Evolutionary conservation across 768 basidiomycete species (phyloP).

Genomic region (Gymnopilus junonius): DNA sequence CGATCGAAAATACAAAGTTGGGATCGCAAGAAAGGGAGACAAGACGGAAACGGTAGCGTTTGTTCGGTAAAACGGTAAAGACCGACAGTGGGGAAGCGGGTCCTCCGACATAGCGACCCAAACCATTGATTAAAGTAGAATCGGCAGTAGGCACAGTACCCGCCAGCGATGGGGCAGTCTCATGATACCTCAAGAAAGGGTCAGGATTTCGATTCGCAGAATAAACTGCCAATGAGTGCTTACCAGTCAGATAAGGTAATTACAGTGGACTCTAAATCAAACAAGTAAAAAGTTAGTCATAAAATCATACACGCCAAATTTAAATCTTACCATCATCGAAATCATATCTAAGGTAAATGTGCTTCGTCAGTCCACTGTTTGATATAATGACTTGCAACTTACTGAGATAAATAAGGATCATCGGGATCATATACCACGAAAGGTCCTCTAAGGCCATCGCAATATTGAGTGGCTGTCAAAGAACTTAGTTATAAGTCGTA

Average conservation of each 20-base stretch:
- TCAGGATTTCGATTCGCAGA: background rate
- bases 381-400: background rate
- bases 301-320: background rate
- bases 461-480: constrained; percentile 51
- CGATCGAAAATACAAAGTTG: constrained; percentile 48
- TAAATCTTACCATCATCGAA: constrained; percentile 43
- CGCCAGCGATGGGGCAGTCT: constrained; percentile 24
- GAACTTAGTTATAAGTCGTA: background rate
- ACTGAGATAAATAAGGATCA: constrained; percentile 27
- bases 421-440: constrained; percentile 29
- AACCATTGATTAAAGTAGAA: constrained; percentile 52
- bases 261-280: constrained; percentile 29
- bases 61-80: constrained; percentile 38
- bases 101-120: constrained; percentile 45
- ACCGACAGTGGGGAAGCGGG: constrained; percentile 40
- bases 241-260: constrained; percentile 23
- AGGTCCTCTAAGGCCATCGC: constrained; percentile 56
- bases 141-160: constrained; percentile 33
- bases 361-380: background rate
- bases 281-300: background rate
- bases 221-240: background rate
- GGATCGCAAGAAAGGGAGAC: constrained; percentile 51
- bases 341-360: constrained; percentile 25
- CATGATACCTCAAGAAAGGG: constrained; percentile 31
- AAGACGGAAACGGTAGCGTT: constrained; percentile 55